Base-by-base conservation (phyloP, 495 filamentous ascomycete genomes). In the Penicillium ochrochloron region DNA sequence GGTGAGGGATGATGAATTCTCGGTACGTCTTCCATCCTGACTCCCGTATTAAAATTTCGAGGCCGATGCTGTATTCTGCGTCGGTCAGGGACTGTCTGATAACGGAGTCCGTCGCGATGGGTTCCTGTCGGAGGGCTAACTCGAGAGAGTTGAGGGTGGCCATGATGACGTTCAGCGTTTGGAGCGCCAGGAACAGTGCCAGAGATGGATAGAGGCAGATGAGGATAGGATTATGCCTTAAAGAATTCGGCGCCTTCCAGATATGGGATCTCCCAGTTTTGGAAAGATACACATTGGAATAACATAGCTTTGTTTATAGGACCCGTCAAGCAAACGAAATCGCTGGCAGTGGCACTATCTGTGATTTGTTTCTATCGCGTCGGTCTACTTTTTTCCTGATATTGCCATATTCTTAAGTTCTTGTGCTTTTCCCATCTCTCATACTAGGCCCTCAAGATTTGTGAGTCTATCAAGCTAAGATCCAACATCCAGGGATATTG, bases 1-100 rank as follows among this genome's bases (percentile, higher is more conserved):
- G 75, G 51, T 85, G 82, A 68, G 86, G 84, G 61, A 85, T 79
- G 64, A 88, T 84, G 70, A 87, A 88, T 63, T 84, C 76, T 73
- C 81, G 68, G 74, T 88, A 86, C 1, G 71, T 81, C 25, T 51
- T 69, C 65, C 55, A 63, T 19, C 33, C 82, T 69, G 76, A 64
- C 66, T 75, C 80, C 29, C 60, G 73, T 57, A 74, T 5, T 14
- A 88, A 73, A 68, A 79, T 80, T 37, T 85, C 76, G 64, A 86
- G 86, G 57, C 83, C 85, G 62, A 71, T 73, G 66, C 73, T 77
- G 76, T 87, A 86, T 62, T 89, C 71, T 66, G 55, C 66, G 44
- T 87, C 82, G 61, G 86, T 84, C 57, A 88, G 65, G n/a, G 76
- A 73, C 63, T 79, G 25, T 33, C 31, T 75, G 64, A 68, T 10